These are phyloP conservation scores for Helianthus annuus DNA, from an alignment of 129 eudicot species.

Conservation along the genomic window DNA sequence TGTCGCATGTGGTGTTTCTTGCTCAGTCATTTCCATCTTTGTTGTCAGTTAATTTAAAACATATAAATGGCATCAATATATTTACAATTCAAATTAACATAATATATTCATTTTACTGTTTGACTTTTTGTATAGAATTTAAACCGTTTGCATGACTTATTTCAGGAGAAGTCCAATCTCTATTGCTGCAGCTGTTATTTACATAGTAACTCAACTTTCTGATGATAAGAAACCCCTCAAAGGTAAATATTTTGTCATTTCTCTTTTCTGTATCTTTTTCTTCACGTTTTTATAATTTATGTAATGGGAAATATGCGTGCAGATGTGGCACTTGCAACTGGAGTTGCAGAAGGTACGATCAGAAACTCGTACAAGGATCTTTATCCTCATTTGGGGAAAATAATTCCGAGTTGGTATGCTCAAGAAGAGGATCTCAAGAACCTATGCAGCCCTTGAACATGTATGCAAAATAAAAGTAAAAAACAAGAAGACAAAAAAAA, in stretches of 20 bases:
- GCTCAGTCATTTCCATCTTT: background rate
- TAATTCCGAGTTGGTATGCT: constrained; percentile 85
- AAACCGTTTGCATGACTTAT: background rate
- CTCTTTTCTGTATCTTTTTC: background rate
- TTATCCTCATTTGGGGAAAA: constrained; percentile 73
- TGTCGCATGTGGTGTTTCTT: background rate
- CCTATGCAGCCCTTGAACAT: constrained; percentile 71
- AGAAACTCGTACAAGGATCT: constrained; percentile 76
- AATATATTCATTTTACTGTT: background rate
- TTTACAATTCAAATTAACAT: background rate
- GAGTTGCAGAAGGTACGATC: constrained; percentile 90
- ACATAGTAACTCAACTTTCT: constrained; percentile 70
- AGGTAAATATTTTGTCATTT: constrained; percentile 39
- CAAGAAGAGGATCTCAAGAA: constrained; percentile 85
- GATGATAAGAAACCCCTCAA: constrained; percentile 80
- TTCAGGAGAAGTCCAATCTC: constrained; percentile 88
- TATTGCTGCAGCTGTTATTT: constrained; percentile 87
- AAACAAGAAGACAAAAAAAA: background rate
- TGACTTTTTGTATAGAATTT: background rate
- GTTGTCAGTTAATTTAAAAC: background rate
- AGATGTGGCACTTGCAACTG: constrained; percentile 86
- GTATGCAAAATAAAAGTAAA: background rate
- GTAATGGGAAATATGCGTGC: constrained; percentile 27
- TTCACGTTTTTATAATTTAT: background rate
- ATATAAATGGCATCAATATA: background rate